Base-by-base conservation (phyloP, 768 basidiomycete genomes). In the Roridomyces roridus region DNA sequence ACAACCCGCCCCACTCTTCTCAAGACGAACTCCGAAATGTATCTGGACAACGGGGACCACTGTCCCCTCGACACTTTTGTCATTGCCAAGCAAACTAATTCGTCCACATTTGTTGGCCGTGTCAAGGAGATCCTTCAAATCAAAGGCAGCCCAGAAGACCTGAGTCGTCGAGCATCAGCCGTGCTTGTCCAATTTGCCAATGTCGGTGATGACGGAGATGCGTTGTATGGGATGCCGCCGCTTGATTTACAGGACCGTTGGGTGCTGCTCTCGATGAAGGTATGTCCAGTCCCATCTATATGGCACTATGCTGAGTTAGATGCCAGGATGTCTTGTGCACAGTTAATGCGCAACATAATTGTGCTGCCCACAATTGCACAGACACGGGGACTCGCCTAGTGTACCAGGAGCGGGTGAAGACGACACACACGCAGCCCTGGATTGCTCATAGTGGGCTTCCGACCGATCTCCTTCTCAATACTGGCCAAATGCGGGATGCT, bases 331-430 rank as follows among this genome's bases (percentile, higher is more conserved):
- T 54, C 14, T 14, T 46, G 24, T 54, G 52, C 52, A 54, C 43
- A 3, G 44, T 54, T n/a, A 54, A 54, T 26, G 35, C 46, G 5
- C 52, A 54, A 21, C 52, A 54, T 21, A 54, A 54, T 28, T 54
- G 52, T 17, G 17, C 4, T 18, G 35, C 17, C n/a, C 40, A 54
- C 11, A 21, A 17, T 2, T 54, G 52, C n/a, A 26, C n/a, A 9
- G 11, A 15, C 23, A 36, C 43, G 8, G 31, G 52, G 3, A 24
- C 29, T 18, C 21, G 35, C 2, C 7, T 20, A 1, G 25, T 54
- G 23, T 45, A 36, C n/a, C 52, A 54, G 15, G 52, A 54, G 21
- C 34, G 52, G 6, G 23, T 46, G 28, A 11, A 8, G 2, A 46
- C 44, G 1, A 5, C 15, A 21, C 42, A 54, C 14, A 54, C 42